Conservation (phyloP, 805 yeast species). For the Brettanomyces anomalus region DNA sequence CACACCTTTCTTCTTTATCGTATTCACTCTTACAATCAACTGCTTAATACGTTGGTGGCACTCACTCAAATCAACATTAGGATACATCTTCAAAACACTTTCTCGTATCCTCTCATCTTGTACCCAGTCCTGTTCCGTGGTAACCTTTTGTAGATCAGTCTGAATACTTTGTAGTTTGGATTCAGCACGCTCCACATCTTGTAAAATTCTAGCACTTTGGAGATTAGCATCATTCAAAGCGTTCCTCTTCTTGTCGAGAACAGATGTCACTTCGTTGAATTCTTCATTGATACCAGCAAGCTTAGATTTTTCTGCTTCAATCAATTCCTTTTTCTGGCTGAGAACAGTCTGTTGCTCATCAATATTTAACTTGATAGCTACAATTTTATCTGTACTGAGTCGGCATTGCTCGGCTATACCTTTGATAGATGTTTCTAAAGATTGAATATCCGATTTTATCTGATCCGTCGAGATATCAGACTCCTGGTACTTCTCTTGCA, state of each 20-base stretch:
- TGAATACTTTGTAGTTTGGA: conserved; percentile 19
- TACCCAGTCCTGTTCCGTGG: conserved; percentile 61
- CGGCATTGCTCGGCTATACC: conserved; percentile 17
- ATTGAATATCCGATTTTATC: conserved; percentile 42
- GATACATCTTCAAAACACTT: conserved; percentile 50
- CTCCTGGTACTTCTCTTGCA: conserved; percentile 49
- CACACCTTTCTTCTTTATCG: conserved; percentile 67
- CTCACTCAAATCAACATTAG: conserved; percentile 53
- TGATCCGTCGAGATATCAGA: conserved; percentile 68
- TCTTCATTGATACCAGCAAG: conserved; percentile 71
- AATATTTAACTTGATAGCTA: conserved; percentile 19
- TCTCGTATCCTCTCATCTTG: conserved; percentile 50
- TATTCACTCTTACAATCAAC: conserved; percentile 50
- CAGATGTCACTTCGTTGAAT: conserved; percentile 45
- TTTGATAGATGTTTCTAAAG: conserved; percentile 28
- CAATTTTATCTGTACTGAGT: conserved; percentile 22
- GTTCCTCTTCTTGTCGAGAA: conserved; percentile 36
- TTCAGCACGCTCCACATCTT: conserved; percentile 33
- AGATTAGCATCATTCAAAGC: conserved; percentile 38
- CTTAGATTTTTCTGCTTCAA: conserved; percentile 49
- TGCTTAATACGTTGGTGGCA: conserved; percentile 48
- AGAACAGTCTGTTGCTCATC: conserved; percentile 19
- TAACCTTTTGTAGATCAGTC: conserved; percentile 28
- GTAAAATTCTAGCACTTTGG: conserved; percentile 45
- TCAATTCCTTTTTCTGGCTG: conserved; percentile 22